Percentiles rank a stretch among this genome's conserved stretches.
These are phyloP conservation scores for Thelonectria discophora DNA, from an alignment of 2,329 filamentous ascomycete genomes.

Conservation along the genomic window DNA sequence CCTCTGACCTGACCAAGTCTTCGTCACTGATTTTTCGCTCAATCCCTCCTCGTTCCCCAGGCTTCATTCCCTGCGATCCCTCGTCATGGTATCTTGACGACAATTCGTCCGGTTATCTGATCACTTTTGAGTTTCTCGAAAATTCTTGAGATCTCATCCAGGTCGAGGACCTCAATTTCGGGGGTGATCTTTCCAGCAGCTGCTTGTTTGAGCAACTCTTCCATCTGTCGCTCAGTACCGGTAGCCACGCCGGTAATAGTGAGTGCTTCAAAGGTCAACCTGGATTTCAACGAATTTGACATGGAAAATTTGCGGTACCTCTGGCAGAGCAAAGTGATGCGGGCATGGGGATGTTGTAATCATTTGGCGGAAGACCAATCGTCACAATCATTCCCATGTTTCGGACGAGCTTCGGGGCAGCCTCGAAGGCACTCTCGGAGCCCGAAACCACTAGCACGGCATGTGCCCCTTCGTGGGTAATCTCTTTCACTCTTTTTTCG, in stretches of 20 bases:
- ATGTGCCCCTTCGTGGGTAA: constrained; percentile 42
- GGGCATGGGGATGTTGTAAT: constrained; percentile 41
- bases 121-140: constrained; percentile 24
- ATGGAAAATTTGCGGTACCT: neutral
- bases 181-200: constrained; percentile 17
- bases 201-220: constrained; percentile 22
- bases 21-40: no score
- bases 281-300: fast-evolving
- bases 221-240: constrained; percentile 35
- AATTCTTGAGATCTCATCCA: constrained; percentile 17
- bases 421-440: constrained; percentile 37
- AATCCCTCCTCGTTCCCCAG: no score
- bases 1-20: no score
- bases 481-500: constrained; percentile 29
- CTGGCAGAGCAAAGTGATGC: constrained; percentile 37
- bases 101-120: constrained; percentile 27
- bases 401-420: constrained; percentile 37
- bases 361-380: constrained; percentile 40
- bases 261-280: constrained; percentile 16
- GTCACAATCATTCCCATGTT: constrained; percentile 41
- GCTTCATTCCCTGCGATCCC: no score
- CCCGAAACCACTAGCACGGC: constrained; percentile 42
- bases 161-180: constrained; percentile 11
- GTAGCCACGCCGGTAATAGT: constrained; percentile 31
- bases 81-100: constrained; percentile 28